These are phyloP conservation scores for Clarireedia paspali DNA, from an alignment of 2,329 filamentous ascomycete species.

Conservation along the genomic window DNA sequence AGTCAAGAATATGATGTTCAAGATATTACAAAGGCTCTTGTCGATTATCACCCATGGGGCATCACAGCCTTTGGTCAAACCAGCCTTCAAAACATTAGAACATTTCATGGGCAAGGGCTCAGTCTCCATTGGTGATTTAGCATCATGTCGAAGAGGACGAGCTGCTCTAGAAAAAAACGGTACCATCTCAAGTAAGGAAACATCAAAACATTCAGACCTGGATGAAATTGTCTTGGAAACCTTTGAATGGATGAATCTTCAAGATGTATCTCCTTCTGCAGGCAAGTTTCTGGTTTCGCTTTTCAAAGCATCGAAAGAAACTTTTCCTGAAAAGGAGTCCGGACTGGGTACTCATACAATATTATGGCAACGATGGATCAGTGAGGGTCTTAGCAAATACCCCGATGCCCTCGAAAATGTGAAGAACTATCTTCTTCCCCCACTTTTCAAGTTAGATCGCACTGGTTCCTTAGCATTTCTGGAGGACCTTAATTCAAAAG, in stretches of 20 bases:
- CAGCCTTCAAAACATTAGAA: conserved; percentile 59
- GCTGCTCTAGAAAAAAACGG: neutral
- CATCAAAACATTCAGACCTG: conserved; percentile 10
- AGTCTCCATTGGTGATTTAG: conserved; percentile 32
- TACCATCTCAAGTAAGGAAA: neutral
- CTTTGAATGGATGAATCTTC: conserved; percentile 48
- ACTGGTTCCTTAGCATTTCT: conserved; percentile 48
- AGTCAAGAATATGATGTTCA: conserved; percentile 37
- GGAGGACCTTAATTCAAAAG: conserved; percentile 45
- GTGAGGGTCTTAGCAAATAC: conserved; percentile 40
- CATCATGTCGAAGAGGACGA: neutral
- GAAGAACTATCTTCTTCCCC: conserved; percentile 56
- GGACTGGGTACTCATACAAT: conserved; percentile 27
- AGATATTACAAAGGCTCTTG: conserved; percentile 44
- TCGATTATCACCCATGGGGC: conserved; percentile 53
- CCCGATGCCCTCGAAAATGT: conserved; percentile 50
- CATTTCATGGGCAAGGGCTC: conserved; percentile 56
- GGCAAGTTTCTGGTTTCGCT: conserved; percentile 54
- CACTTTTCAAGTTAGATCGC: conserved; percentile 53
- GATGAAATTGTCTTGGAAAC: conserved; percentile 45
- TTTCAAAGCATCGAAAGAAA: conserved; percentile 37
- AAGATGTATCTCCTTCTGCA: conserved; percentile 50
- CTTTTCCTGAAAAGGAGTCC: conserved; percentile 25
- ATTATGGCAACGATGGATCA: conserved; percentile 50
- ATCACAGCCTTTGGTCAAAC: conserved; percentile 58